Evolutionary conservation across 1,284 basidiomycete species (phyloP).

Genomic region (Cutaneotrichosporon cyanovorans): DNA sequence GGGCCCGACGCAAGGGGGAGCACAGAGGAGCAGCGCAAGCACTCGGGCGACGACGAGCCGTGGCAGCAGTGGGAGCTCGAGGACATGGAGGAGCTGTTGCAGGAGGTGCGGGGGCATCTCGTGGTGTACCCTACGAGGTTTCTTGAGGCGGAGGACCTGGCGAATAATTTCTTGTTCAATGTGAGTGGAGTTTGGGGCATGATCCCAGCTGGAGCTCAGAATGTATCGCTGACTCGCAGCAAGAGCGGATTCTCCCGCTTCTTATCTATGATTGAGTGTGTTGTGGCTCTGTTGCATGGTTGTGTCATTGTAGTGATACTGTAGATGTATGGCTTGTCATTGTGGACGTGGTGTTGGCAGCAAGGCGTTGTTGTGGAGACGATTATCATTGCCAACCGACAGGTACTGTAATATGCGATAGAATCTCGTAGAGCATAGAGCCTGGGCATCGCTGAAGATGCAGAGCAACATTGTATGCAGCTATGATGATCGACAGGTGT

Average conservation of each 20-base stretch:
- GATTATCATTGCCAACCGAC: too few species aligned
- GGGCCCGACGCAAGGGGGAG: neutral
- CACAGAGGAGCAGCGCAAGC: slow-evolving; percentile 20
- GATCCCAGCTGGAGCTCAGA: too few species aligned
- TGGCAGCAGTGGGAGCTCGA: slow-evolving; percentile 74
- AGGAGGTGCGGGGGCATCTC: slow-evolving; percentile 74
- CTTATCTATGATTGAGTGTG: slow-evolving; percentile 42
- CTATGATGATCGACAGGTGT: too few species aligned
- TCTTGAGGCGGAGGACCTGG: slow-evolving; percentile 74
- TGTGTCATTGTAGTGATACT: too few species aligned
- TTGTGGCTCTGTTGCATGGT: neutral
- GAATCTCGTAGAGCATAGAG: too few species aligned
- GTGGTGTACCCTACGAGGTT: slow-evolving; percentile 76
- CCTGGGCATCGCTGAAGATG: too few species aligned
- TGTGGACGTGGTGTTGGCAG: too few species aligned
- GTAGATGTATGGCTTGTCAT: too few species aligned
- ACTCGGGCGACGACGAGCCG: slow-evolving; percentile 55
- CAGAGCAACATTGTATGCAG: too few species aligned
- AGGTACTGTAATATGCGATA: too few species aligned
- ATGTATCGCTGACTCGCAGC: slow-evolving; percentile 12
- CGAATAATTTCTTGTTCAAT: slow-evolving; percentile 85
- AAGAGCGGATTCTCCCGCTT: slow-evolving; percentile 56
- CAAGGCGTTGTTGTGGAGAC: too few species aligned
- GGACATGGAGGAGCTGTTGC: slow-evolving; percentile 76
- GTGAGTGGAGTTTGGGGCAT: slow-evolving; percentile 42